Base-by-base conservation (phyloP, 2,329 filamentous ascomycete species). In the Penicillium sp. region DNA sequence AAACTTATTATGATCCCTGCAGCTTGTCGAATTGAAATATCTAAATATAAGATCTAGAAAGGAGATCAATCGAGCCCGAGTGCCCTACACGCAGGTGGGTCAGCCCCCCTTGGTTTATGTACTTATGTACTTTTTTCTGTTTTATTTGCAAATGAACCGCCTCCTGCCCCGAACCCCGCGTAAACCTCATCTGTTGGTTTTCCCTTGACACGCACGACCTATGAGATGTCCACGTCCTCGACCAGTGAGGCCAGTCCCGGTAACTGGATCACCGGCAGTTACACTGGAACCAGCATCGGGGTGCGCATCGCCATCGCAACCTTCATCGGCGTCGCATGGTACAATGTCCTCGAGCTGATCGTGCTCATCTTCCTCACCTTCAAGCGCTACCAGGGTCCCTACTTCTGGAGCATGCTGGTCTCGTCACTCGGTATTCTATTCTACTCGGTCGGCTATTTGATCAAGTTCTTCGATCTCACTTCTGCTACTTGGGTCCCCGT, bases 391-490 rank as follows among this genome's bases (percentile, higher is more conserved):
- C 59, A 62, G 18, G 74, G 75, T 0, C 58, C 74, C 13, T 77
- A 77, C 52, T 77, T 77, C 52, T 76, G 73, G 74, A 71, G 68
- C 22, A 57, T 77, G 49, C 50, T 77, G 16, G 55, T 73, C 20
- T 61, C 74, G 0, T 67, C 69, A 1, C 54, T 69, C 8, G 72
- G 72, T 7, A 71, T 77, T 34, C 61, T 76, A 9, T 72, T 72
- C 0, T 76, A 65, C 51, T 58, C 58, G 4, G 35, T 65, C 49
- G 60, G 59, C n/a, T 62, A 60, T 18, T 37, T 63, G 40, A 50
- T 63, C 34, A 61, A 60, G 26, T 61, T 62, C 35, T 61, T 63
- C 49, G 49, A 46, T 18, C 46, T 61, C 9, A 59, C 58, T 8
- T 45, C 52, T 1, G 52, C 55, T 5, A 52, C 50, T 10, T 62